Base-by-base conservation (phyloP, 345 rosid species). In the Garcia nutans region DNA sequence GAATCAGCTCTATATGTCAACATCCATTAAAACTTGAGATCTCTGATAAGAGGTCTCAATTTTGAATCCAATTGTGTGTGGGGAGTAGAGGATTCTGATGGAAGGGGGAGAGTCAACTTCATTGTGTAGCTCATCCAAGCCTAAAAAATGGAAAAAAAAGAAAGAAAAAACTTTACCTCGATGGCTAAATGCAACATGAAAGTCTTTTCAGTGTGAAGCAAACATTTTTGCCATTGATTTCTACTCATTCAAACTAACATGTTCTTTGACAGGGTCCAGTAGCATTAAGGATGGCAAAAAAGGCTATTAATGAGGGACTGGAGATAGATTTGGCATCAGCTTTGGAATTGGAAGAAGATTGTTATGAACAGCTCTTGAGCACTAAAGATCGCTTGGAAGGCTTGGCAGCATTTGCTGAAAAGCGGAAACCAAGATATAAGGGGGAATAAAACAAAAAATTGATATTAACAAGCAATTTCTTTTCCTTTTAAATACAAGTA, bases 381-480 rank as follows among this genome's bases (percentile, higher is more conserved):
- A 89, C 97, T 3, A 72, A 87, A 50, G 97, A 95, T 83, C 93
- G 97, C 26, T 84, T 91, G 80, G 97, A 93, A 85, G 97, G 97
- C 57, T 84, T 95, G 85, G 92, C 89, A 50, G 94, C 99, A 79
- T 94, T 92, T 81, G 93, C 93, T 5, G 94, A 94, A 86, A 95
- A 86, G 80, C 88, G 97, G 75, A 91, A 91, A 83, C 97, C 97
- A 58, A 72, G 70, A 58, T 95, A 91, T 72, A 80, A 17, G 23
- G 96, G 98, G 23, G 75, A 86, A 72, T 87, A 24, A 59, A 47
- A 23, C 47, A 11, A 72, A 42, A 61, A 66, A n/a, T n/a, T 49
- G 63, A n/a, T 37, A 15, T 68, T 19, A 23, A 62, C 8, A 15
- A 71, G 37, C 52, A 24, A 12, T 74, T 24, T n/a, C n/a, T n/a